Evolutionary conservation across 331 rosid genomes (phyloP).

Genomic region (Pyracantha coccinea): DNA sequence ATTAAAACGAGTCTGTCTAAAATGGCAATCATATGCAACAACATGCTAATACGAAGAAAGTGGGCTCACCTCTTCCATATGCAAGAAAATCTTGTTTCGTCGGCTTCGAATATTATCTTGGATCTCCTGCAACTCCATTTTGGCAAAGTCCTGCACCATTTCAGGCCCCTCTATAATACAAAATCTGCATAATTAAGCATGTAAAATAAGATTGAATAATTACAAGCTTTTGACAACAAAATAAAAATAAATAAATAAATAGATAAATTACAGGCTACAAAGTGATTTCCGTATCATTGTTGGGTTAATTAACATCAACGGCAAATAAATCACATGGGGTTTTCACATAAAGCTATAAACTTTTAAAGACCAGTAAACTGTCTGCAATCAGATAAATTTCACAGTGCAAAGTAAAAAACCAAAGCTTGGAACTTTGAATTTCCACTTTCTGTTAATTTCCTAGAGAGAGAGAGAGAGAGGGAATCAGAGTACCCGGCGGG

Average conservation of each 20-base stretch:
- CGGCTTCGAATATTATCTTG: conserved; percentile 88
- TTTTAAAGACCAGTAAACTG: not conserved
- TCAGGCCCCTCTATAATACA: conserved; percentile 98
- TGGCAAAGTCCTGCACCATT: conserved; percentile 78
- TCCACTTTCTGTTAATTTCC: not conserved
- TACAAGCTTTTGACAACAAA: no score
- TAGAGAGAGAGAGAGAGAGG: not conserved
- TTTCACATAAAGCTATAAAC: not conserved
- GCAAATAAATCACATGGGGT: no score
- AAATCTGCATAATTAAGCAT: conserved; percentile 33
- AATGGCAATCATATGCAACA: not conserved
- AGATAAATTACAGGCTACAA: no score
- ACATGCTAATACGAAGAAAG: not conserved
- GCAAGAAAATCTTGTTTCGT: conserved; percentile 85
- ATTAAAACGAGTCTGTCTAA: no score
- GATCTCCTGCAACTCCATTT: conserved; percentile 88
- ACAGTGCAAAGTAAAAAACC: no score
- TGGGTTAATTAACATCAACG: no score
- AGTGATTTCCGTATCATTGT: no score
- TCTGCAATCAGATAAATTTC: not conserved
- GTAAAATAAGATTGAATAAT: not conserved
- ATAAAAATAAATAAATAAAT: no score
- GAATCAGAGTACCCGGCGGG: conserved; percentile 47
- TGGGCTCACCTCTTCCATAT: conserved; percentile 85
- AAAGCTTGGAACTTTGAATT: no score